Conservation (phyloP, 768 basidiomycete species). For the Ramaria rubella region DNA sequence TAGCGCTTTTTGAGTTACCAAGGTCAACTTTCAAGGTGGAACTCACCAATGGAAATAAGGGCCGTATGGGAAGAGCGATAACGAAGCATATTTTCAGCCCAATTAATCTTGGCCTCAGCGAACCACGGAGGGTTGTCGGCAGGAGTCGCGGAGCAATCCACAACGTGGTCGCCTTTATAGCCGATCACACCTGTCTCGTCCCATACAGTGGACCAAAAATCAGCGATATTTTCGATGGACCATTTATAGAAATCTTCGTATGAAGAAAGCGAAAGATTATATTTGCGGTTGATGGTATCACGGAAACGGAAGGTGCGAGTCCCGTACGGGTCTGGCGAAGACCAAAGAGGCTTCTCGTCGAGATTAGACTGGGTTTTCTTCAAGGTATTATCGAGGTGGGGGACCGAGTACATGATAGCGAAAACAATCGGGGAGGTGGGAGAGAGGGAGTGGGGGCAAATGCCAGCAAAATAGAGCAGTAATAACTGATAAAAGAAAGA, state of each 20-base stretch:
- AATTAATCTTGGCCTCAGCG: constrained; percentile 57
- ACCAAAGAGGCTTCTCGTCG: constrained; percentile 32
- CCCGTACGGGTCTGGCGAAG: constrained; percentile 34
- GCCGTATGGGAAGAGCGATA: constrained; percentile 51
- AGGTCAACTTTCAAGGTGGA: constrained; percentile 18
- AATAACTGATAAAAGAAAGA: neutral
- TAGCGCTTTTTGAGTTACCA: neutral
- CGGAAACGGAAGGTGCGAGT: constrained; percentile 46
- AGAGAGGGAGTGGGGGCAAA: neutral
- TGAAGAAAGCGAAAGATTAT: constrained; percentile 37
- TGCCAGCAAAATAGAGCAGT: neutral
- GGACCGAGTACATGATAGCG: neutral
- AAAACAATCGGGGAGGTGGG: neutral
- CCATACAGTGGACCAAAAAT: constrained; percentile 74
- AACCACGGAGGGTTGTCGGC: constrained; percentile 69
- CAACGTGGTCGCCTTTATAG: constrained; percentile 51
- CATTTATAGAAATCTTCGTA: constrained; percentile 64
- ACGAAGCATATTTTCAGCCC: constrained; percentile 75
- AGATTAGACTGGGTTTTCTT: neutral
- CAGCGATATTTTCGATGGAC: constrained; percentile 53
- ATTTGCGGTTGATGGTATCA: constrained; percentile 40
- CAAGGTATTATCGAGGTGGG: neutral
- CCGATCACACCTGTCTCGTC: constrained; percentile 58
- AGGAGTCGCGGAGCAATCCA: constrained; percentile 48
- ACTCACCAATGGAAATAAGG: constrained; percentile 64